phyloP scores from a whole-genome alignment of 1,284 basidiomycete genomes.

The Ustilago trichophora region DNA sequence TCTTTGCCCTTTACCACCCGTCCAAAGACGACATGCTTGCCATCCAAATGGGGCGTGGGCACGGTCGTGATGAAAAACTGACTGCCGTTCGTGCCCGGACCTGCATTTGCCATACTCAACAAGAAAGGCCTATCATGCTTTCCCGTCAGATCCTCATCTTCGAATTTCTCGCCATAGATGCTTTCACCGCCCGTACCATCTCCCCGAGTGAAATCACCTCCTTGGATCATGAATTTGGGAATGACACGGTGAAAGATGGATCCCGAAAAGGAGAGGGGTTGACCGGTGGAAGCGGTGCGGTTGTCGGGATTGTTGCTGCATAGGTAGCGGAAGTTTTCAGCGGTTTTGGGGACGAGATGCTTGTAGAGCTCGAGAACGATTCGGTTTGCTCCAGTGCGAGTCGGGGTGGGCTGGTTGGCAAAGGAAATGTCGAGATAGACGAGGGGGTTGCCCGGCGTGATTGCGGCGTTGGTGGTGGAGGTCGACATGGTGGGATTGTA shows the following conservation, averaged over 20 bases:
- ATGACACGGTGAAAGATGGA: slow-evolving; percentile 57
- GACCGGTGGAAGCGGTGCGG: slow-evolving; percentile 72
- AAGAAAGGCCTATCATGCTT: slow-evolving; percentile 78
- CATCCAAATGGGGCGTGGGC: slow-evolving; percentile 79
- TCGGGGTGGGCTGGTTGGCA: slow-evolving; percentile 32
- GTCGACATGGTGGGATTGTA: too few species aligned
- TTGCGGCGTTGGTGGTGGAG: not conserved
- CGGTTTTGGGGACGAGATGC: slow-evolving; percentile 80
- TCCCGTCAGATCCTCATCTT: slow-evolving; percentile 78
- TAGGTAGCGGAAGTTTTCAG: slow-evolving; percentile 87
- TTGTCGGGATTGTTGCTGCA: slow-evolving; percentile 90
- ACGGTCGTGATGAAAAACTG: slow-evolving; percentile 86
- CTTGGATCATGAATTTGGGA: slow-evolving; percentile 81
- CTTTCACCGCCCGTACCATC: slow-evolving; percentile 85
- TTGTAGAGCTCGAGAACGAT: slow-evolving; percentile 82
- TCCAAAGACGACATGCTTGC: slow-evolving; percentile 82
- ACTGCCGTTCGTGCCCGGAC: slow-evolving; percentile 80
- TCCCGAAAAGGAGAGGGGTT: slow-evolving; percentile 83
- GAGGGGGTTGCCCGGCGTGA: slow-evolving; percentile 39
- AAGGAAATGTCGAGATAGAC: slow-evolving; percentile 59
- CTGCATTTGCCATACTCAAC: slow-evolving; percentile 89
- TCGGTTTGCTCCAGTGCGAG: slow-evolving; percentile 68
- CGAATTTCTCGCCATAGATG: slow-evolving; percentile 78
- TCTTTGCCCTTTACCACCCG: slow-evolving; percentile 70
- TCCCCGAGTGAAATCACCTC: slow-evolving; percentile 74